Conservation (phyloP, 495 filamentous ascomycete species). For the Jackrogersella multiformis region DNA sequence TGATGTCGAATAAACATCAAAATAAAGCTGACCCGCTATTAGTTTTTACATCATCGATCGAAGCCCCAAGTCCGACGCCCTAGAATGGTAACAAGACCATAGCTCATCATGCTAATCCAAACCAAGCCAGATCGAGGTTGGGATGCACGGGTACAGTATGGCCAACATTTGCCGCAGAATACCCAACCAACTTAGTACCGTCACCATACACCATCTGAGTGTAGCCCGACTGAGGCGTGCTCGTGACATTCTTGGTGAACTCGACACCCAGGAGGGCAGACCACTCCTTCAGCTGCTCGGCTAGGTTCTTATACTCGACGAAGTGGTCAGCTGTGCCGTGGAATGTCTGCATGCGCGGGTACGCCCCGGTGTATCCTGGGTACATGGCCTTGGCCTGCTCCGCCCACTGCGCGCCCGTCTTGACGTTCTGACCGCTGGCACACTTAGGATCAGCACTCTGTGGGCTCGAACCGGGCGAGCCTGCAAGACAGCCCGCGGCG, state of each 20-base stretch:
- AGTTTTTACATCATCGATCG: neutral
- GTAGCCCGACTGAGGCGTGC: constrained; percentile 50
- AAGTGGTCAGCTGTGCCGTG: constrained; percentile 51
- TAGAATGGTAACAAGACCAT: neutral
- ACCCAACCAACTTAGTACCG: constrained; percentile 52
- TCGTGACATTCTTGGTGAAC: constrained; percentile 44
- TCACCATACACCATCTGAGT: constrained; percentile 57
- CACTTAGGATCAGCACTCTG: constrained; percentile 53
- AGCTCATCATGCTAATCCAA: constrained; percentile 38
- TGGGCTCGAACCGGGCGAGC: constrained; percentile 47
- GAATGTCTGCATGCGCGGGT: constrained; percentile 52
- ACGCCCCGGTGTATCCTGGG: constrained; percentile 48
- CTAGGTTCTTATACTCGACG: constrained; percentile 46
- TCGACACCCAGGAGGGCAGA: constrained; percentile 45
- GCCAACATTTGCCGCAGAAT: constrained; percentile 57
- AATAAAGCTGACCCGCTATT: no score
- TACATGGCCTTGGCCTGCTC: constrained; percentile 43
- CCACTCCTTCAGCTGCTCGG: constrained; percentile 62
- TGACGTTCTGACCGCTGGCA: constrained; percentile 47
- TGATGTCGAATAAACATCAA: no score
- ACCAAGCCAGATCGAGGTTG: constrained; percentile 55
- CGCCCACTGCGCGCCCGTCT: constrained; percentile 50
- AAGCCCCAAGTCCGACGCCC: neutral
- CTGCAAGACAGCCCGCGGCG: constrained; percentile 52
- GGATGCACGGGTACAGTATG: constrained; percentile 57